Evolutionary conservation across 768 basidiomycete genomes (phyloP).

Genomic region (Naematelia aurantialba): DNA sequence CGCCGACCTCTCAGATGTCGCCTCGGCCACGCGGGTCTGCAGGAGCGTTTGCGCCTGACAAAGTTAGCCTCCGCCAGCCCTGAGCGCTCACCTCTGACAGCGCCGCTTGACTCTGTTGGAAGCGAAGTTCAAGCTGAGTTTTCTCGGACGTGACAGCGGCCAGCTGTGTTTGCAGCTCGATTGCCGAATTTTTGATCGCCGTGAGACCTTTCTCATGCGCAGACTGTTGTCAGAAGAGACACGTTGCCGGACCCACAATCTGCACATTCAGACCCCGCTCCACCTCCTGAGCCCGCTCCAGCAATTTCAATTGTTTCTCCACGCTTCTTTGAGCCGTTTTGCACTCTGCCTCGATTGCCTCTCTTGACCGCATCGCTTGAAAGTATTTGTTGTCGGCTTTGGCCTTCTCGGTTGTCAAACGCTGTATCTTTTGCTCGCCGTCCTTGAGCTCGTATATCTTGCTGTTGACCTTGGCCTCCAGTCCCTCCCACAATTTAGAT

Average conservation of each 20-base stretch:
- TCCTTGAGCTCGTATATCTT: slow-evolving; percentile 77
- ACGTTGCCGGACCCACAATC: slow-evolving; percentile 55
- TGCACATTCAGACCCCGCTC: slow-evolving; percentile 62
- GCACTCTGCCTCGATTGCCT: slow-evolving; percentile 71
- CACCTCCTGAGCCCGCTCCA: slow-evolving; percentile 64
- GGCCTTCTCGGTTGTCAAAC: slow-evolving; percentile 75
- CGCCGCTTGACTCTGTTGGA: slow-evolving; percentile 33
- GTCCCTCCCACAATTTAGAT: slow-evolving; percentile 77
- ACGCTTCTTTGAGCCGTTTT: slow-evolving; percentile 61
- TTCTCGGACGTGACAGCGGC: slow-evolving; percentile 36
- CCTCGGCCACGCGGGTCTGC: slow-evolving; percentile 36
- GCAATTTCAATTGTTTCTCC: slow-evolving; percentile 61
- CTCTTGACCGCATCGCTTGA: slow-evolving; percentile 81
- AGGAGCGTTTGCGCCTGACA: slow-evolving; percentile 33
- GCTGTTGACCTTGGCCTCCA: slow-evolving; percentile 73
- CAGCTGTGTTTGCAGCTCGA: slow-evolving; percentile 41
- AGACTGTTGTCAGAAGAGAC: slow-evolving; percentile 26
- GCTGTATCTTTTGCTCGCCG: slow-evolving; percentile 69
- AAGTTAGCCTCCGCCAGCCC: not conserved
- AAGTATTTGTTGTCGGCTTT: slow-evolving; percentile 95
- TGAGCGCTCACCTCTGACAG: slow-evolving; percentile 36
- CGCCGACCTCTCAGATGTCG: slow-evolving; percentile 38
- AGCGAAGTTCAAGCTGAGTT: slow-evolving; percentile 32
- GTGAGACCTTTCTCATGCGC: slow-evolving; percentile 49
- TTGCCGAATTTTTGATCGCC: slow-evolving; percentile 40